Evolutionary conservation across 1,139 yeast species (phyloP).

Genomic region (Kodamaea ohmeri): DNA sequence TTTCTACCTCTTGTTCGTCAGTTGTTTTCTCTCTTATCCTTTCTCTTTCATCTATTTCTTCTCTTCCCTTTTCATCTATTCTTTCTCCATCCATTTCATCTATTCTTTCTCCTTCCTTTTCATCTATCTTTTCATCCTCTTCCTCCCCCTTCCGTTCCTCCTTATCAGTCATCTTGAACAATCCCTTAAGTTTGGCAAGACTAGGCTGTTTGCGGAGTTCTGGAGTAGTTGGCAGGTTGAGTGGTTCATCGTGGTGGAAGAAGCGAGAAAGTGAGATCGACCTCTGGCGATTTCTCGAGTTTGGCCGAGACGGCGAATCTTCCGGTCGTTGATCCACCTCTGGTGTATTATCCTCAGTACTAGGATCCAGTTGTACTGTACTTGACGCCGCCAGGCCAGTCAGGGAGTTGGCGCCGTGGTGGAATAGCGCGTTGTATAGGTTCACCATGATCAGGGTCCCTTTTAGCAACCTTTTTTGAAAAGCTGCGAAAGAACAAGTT

Average conservation of each 20-base stretch:
- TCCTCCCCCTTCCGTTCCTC: neutral
- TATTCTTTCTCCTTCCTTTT: neutral
- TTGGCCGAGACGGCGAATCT: slow-evolving; percentile 3
- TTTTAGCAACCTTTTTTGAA: slow-evolving; percentile 4
- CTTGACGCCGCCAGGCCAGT: slow-evolving; percentile 1
- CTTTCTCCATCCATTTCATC: neutral
- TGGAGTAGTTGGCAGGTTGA: slow-evolving; percentile 5
- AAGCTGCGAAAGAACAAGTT: slow-evolving; percentile 5
- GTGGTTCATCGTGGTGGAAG: slow-evolving; percentile 18
- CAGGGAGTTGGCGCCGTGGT: slow-evolving; percentile 9
- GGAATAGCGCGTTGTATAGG: slow-evolving; percentile 16
- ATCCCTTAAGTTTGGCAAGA: slow-evolving; percentile 16
- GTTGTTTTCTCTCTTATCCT: neutral
- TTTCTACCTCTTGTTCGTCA: neutral
- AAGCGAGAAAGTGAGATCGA: slow-evolving; percentile 21
- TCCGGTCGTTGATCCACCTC: neutral
- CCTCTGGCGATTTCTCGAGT: slow-evolving; percentile 15
- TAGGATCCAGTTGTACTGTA: neutral
- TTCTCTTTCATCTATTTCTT: neutral
- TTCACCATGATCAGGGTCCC: slow-evolving; percentile 13
- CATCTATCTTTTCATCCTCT: neutral
- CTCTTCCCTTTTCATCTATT: neutral
- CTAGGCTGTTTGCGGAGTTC: slow-evolving; percentile 15
- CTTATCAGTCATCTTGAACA: slow-evolving; percentile 16
- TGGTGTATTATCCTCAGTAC: neutral